Base-by-base conservation (phyloP, 164 flowering plant species). In the Nymphaea colorata region DNA sequence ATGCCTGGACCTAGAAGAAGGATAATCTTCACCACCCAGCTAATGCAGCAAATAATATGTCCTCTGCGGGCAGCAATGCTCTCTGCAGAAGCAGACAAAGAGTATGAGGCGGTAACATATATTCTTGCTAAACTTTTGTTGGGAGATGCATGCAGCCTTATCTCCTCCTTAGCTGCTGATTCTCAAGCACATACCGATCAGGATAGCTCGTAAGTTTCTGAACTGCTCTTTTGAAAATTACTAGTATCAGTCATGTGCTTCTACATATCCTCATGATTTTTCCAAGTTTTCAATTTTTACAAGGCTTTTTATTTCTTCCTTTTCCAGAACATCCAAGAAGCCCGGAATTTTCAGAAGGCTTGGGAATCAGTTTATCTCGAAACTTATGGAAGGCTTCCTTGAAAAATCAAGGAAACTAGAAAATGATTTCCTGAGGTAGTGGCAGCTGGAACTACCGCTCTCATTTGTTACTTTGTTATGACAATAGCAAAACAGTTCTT, bases 71-170 rank as follows among this genome's bases (percentile, higher is more conserved):
- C 83, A 69, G 71, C 81, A 62, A 68, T 87, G 67, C 78, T 88
- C 25, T 79, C 78, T 36, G 82, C 75, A n/a, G 86, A 87, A 69
- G 85, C 85, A 44, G 66, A 67, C 25, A 77, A 78, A 67, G 67
- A 70, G 66, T 81, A 77, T 76, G 87, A 84, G 62, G 67, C 70
- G 69, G 79, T 83, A 68, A 65, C 72, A 43, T 89, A 81, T 73
- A 79, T 64, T 73, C 73, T 82, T 76, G 79, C 87, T 73, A 85
- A 82, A 76, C 71, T 79, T 62, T 79, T 86, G 53, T 59, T 90
- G 18, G 93, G 92, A 61, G 89, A 90, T 76, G 88, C 98, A 61
- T 93, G 98, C 82, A 72, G 80, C 77, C 64, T 84, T 71, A 59
- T 72, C 53, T 75, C 74, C 68, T 65, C 61, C 72, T 17, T 63